Evolutionary conservation across 768 basidiomycete genomes (phyloP).

Genomic region (Neoboletus subvelutipes): DNA sequence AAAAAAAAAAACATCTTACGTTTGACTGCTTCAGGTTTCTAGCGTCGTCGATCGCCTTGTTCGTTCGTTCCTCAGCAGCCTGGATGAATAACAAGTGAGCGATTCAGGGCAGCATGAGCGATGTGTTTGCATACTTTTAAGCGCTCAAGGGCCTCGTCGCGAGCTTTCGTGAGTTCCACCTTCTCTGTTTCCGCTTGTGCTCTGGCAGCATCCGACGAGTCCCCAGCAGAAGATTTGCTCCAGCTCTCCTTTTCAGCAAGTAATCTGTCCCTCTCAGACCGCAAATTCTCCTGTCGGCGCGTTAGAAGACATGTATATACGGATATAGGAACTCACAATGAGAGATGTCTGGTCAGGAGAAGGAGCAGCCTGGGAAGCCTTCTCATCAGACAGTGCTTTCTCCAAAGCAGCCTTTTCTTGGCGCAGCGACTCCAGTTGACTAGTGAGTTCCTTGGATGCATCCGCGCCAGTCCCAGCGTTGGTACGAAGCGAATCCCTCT

Average conservation of each 20-base stretch:
- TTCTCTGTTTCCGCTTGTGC: slow-evolving; percentile 60
- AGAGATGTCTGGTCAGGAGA: slow-evolving; percentile 26
- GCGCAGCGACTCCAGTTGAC: slow-evolving; percentile 37
- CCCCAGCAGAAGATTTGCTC: slow-evolving; percentile 22
- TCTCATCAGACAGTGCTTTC: slow-evolving; percentile 39
- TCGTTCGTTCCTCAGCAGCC: slow-evolving; percentile 43
- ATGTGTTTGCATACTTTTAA: slow-evolving; percentile 45
- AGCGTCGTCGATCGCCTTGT: slow-evolving; percentile 44
- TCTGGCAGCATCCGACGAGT: slow-evolving; percentile 35
- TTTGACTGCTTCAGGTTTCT: slow-evolving; percentile 39
- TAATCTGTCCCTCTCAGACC: slow-evolving; percentile 60
- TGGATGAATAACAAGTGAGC: slow-evolving; percentile 18
- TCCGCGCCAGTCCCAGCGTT: slow-evolving; percentile 15
- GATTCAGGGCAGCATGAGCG: neutral
- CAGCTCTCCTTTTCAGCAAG: slow-evolving; percentile 55
- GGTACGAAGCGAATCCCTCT: slow-evolving; percentile 29
- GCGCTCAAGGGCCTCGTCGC: slow-evolving; percentile 58
- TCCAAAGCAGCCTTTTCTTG: slow-evolving; percentile 41
- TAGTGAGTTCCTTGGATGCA: slow-evolving; percentile 30
- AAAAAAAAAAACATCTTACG: slow-evolving; percentile 22
- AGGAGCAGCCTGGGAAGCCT: slow-evolving; percentile 26
- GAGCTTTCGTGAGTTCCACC: slow-evolving; percentile 51
- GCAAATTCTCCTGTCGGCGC: slow-evolving; percentile 45
- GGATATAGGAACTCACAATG: slow-evolving; percentile 31
- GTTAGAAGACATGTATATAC: neutral